Base-by-base conservation (phyloP, 768 basidiomycete genomes). In the Auriscalpium orientale region DNA sequence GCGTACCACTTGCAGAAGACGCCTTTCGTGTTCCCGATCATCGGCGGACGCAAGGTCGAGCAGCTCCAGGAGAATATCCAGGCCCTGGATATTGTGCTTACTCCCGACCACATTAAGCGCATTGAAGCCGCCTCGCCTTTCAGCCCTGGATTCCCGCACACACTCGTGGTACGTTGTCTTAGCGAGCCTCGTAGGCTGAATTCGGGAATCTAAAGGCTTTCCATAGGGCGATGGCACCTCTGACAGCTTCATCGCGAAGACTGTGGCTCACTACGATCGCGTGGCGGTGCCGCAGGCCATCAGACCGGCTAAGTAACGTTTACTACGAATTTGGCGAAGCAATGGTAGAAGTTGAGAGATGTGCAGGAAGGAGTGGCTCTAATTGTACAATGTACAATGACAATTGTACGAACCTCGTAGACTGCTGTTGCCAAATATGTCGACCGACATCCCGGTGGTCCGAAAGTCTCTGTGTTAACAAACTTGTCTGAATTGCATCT, bases 1-100 rank as follows among this genome's bases (percentile, higher is more conserved):
- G 78, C 79, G 13, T 82, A 80, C 56, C 67, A 82, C 11, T 67
- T 82, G 67, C 77, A 80, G 45, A 83, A 82, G 64, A 70, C 76
- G 4, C 74, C 76, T 0, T 79, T 72, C 53, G 77, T 79, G 1
- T 81, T 81, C 67, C 79, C 79, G 0, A 70, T 81, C 55, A 65
- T 81, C 28, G 79, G 79, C 4, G 76, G 78, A 0, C 71, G 79
- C 51, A 83, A 80, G 61, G 66, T 79, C 45, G 78, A 79, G 63
- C 77, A 83, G 37, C 65, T 83, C 20, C 49, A 69, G 45, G 72
- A 73, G 46, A 84, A 82, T 60, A 54, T 82, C 18, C 73, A 81
- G 60, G 79, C 80, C 2, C 64, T 82, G 6, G 71, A 74, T 10
- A 76, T 83, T 38, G 58, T 68, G 0, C 73, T 82, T 45, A 73